A percentile compares a stretch with the other conserved stretches of the same genome.
These are phyloP conservation scores for Neopestalotiopsis sp. DNA, from an alignment of 2,329 filamentous ascomycete genomes.

Conservation along the genomic window DNA sequence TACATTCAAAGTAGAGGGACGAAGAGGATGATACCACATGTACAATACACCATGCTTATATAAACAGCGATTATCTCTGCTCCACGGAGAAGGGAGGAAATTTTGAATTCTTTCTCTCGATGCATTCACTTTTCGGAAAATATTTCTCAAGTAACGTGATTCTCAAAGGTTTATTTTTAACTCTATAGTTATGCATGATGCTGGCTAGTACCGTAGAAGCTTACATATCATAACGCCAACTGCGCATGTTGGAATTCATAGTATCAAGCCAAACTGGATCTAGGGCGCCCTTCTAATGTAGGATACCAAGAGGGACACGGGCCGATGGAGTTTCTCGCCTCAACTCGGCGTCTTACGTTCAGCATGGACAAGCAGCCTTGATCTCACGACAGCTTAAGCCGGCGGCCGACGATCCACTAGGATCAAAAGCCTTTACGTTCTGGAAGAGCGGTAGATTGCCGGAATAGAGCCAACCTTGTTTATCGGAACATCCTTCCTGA, in stretches of 20 bases:
- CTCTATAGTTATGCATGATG: too few species aligned
- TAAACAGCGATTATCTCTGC: background rate
- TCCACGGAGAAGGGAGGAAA: background rate
- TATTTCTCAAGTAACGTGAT: too few species aligned
- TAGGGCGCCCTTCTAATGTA: too few species aligned
- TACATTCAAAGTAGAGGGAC: background rate
- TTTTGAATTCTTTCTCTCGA: too few species aligned
- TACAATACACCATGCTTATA: background rate
- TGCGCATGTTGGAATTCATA: too few species aligned
- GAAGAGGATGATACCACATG: background rate
- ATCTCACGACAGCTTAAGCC: background rate
- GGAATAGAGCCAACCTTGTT: background rate
- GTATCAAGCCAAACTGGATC: too few species aligned
- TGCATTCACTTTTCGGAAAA: too few species aligned
- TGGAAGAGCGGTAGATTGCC: background rate
- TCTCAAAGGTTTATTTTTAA: too few species aligned
- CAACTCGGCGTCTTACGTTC: background rate
- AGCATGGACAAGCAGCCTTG: background rate
- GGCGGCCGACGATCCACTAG: background rate
- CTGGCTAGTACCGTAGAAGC: too few species aligned
- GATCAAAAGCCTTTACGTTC: background rate
- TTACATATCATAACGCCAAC: too few species aligned
- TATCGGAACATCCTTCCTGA: background rate
- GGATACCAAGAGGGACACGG: too few species aligned
- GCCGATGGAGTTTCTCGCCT: background rate